Evolutionary conservation across 768 basidiomycete genomes (phyloP).

Genomic region (Lactarius tabidus): DNA sequence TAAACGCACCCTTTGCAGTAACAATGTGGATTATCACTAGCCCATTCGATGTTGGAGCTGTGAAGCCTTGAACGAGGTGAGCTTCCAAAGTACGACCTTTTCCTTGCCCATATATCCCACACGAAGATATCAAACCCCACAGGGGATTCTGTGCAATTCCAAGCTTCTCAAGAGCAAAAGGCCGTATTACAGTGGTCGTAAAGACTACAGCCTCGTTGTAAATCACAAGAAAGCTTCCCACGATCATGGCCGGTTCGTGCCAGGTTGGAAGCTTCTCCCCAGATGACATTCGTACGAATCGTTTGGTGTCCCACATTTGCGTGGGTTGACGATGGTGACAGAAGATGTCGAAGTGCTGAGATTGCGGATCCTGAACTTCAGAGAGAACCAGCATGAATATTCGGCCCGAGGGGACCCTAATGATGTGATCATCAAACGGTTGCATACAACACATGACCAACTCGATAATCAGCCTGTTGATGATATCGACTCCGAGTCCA

Average conservation of each 20-base stretch:
- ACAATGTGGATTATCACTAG: constrained; percentile 46
- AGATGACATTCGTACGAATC: constrained; percentile 53
- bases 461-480: no score
- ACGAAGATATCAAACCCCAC: constrained; percentile 5
- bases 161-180: constrained; percentile 63
- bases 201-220: constrained; percentile 45
- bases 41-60: constrained; percentile 47
- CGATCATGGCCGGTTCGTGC: constrained; percentile 51
- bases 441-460: constrained; percentile 51
- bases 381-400: constrained; percentile 47
- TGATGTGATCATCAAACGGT: constrained; percentile 33
- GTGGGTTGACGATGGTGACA: constrained; percentile 29
- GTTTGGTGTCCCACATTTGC: background rate
- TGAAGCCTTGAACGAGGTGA: constrained; percentile 34
- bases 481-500: constrained; percentile 41
- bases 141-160: constrained; percentile 29
- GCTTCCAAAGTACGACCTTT: constrained; percentile 39
- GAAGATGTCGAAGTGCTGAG: constrained; percentile 51
- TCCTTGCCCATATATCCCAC: background rate
- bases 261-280: constrained; percentile 47
- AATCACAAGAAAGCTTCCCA: constrained; percentile 62
- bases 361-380: constrained; percentile 45
- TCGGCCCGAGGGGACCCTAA: constrained; percentile 35
- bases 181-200: constrained; percentile 55
- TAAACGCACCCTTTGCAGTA: no score